These are phyloP conservation scores for Exserohilum turcica DNA, from an alignment of 2,329 filamentous ascomycete species.

Conservation along the genomic window DNA sequence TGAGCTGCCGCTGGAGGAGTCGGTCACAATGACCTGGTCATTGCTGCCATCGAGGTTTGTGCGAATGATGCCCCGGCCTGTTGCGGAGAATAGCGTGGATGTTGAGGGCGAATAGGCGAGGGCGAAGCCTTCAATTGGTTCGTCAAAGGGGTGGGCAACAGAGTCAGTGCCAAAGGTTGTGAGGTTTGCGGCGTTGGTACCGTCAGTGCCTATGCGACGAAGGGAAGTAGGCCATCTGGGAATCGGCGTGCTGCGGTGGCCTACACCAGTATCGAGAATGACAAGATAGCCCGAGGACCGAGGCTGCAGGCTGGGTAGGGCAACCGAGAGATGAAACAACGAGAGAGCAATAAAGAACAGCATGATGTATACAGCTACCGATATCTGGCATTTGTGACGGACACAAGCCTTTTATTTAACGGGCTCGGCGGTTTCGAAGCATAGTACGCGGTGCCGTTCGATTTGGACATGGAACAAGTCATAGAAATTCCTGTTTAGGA, in stretches of 20 bases:
- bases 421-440: background rate
- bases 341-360: slow-evolving; percentile 7
- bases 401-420: background rate
- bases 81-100: slow-evolving; percentile 10
- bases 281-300: slow-evolving; percentile 1
- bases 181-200: slow-evolving; percentile 15
- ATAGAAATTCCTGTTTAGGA: background rate
- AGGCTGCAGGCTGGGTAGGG: slow-evolving; percentile 1
- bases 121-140: slow-evolving; percentile 9
- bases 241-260: slow-evolving; percentile 18
- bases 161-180: slow-evolving; percentile 10
- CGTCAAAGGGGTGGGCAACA: background rate
- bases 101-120: slow-evolving; percentile 14
- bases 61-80: slow-evolving; percentile 16
- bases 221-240: slow-evolving; percentile 20
- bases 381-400: background rate
- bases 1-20: background rate
- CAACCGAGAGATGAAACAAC: background rate
- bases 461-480: background rate
- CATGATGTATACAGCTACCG: background rate
- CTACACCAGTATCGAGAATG: slow-evolving; percentile 21
- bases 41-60: slow-evolving; percentile 13
- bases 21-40: slow-evolving; percentile 1
- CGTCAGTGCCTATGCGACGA: slow-evolving; percentile 12
- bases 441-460: background rate